Percentiles rank a stretch among this genome's conserved stretches.
Conservation (phyloP, 2,329 filamentous ascomycete genomes). For the Colletotrichum lentis region DNA sequence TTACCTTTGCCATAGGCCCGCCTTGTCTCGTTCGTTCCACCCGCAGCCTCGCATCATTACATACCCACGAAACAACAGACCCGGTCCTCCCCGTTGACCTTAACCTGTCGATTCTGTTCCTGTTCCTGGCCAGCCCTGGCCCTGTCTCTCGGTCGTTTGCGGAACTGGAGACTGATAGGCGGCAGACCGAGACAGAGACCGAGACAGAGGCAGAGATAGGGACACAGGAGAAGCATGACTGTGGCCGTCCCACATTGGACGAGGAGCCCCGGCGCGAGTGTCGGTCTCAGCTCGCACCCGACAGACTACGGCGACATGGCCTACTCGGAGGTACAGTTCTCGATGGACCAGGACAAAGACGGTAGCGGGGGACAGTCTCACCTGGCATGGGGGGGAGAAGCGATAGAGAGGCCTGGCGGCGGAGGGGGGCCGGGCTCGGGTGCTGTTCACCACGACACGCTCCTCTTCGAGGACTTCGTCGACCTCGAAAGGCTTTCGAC, state of each 20-base stretch:
- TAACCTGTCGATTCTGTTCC: slow-evolving; percentile 6
- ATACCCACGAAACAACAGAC: slow-evolving; percentile 12
- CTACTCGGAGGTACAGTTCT: slow-evolving; percentile 34
- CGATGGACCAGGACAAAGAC: slow-evolving; percentile 37
- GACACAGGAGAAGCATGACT: slow-evolving; percentile 33
- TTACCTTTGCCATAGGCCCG: slow-evolving; percentile 5
- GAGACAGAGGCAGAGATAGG: slow-evolving; percentile 6
- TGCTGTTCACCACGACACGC: slow-evolving; percentile 26
- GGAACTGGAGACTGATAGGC: slow-evolving; percentile 17
- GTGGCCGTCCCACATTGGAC: slow-evolving; percentile 37
- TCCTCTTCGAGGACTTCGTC: slow-evolving; percentile 45
- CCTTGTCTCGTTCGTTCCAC: slow-evolving; percentile 5
- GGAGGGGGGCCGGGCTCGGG: slow-evolving; percentile 22
- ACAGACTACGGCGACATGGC: slow-evolving; percentile 31
- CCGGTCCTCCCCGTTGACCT: slow-evolving; percentile 13
- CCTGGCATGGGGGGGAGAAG: slow-evolving; percentile 29
- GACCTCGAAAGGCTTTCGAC: slow-evolving; percentile 40
- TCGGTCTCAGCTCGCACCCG: slow-evolving; percentile 31
- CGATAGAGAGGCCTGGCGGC: slow-evolving; percentile 17
- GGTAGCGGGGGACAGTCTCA: slow-evolving; percentile 31
- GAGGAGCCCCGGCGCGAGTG: slow-evolving; percentile 34
- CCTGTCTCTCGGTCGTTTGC: slow-evolving; percentile 28
- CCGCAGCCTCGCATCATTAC: slow-evolving; percentile 13
- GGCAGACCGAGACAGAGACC: slow-evolving; percentile 10
- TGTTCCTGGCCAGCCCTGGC: slow-evolving; percentile 18